A percentile compares a stretch with the other conserved stretches of the same genome.
Evolutionary conservation across 805 yeast genomes (phyloP).

Genomic region (Zygoascus biomembranicola): DNA sequence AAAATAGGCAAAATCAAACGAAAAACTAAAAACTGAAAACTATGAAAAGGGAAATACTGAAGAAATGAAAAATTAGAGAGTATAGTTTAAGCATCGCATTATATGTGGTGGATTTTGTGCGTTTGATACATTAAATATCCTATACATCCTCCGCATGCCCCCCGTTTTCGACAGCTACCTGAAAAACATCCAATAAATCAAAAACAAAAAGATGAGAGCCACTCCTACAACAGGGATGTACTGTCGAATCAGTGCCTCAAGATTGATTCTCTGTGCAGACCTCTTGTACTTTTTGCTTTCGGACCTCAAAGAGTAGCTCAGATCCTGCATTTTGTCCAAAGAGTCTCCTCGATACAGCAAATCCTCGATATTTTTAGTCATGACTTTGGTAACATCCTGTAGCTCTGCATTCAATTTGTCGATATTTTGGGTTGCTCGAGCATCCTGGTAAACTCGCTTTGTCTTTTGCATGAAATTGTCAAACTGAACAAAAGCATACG

Average conservation of each 20-base stretch:
- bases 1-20: no score
- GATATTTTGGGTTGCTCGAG: slow-evolving; percentile 79
- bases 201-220: slow-evolving; percentile 57
- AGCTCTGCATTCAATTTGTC: slow-evolving; percentile 81
- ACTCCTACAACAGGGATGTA: slow-evolving; percentile 80
- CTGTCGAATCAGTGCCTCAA: slow-evolving; percentile 81
- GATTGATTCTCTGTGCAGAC: slow-evolving; percentile 83
- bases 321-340: slow-evolving; percentile 78
- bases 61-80: no score
- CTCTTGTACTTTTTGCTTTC: slow-evolving; percentile 83
- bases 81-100: no score
- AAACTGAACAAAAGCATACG: slow-evolving; percentile 83
- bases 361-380: slow-evolving; percentile 96
- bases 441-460: slow-evolving; percentile 81
- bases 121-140: no score
- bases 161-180: slow-evolving; percentile 20
- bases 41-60: no score
- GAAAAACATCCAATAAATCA: slow-evolving; percentile 76
- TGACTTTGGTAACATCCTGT: slow-evolving; percentile 87
- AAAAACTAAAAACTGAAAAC: no score
- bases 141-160: not conserved
- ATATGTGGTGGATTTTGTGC: no score
- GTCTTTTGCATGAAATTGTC: slow-evolving; percentile 68
- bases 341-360: slow-evolving; percentile 91
- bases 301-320: slow-evolving; percentile 68